Evolutionary conservation across 2,329 filamentous ascomycete species (phyloP).

Genomic region (Aspergillus sp.): DNA sequence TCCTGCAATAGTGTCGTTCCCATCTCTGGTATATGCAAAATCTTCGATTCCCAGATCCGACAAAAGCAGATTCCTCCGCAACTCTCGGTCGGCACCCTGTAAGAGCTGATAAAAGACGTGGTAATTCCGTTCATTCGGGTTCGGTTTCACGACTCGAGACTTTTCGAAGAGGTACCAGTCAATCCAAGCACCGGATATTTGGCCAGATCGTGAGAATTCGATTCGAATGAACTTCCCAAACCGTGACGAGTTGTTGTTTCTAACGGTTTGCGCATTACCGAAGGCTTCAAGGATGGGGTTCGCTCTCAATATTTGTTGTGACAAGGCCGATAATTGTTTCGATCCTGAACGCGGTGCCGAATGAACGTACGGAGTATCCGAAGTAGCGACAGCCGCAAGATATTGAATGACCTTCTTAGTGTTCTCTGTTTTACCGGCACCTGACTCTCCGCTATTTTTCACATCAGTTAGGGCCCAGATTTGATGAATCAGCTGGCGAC

Average conservation of each 20-base stretch:
- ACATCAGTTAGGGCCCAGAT: slow-evolving; percentile 1
- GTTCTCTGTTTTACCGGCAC: slow-evolving; percentile 97
- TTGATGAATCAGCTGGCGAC: slow-evolving; percentile 15
- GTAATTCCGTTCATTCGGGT: slow-evolving; percentile 85
- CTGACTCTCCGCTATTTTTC: slow-evolving; percentile 67
- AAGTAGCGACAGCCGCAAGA: slow-evolving; percentile 83
- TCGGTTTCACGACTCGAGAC: slow-evolving; percentile 89
- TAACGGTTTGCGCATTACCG: slow-evolving; percentile 93
- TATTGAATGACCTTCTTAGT: slow-evolving; percentile 99
- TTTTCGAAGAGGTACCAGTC: slow-evolving; percentile 99
- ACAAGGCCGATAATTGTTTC: slow-evolving; percentile 73
- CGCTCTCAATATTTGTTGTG: slow-evolving; percentile 89
- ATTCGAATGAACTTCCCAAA: slow-evolving; percentile 99
- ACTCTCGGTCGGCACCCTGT: slow-evolving; percentile 66
- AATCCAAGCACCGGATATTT: slow-evolving; percentile 92
- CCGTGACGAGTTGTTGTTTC: slow-evolving; percentile 96
- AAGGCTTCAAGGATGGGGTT: slow-evolving; percentile 98
- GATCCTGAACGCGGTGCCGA: slow-evolving; percentile 40
- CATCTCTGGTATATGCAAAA: slow-evolving; percentile 85
- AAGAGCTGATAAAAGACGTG: slow-evolving; percentile 96
- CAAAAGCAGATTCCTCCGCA: slow-evolving; percentile 72
- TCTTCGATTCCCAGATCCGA: slow-evolving; percentile 70
- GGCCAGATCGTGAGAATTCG: slow-evolving; percentile 78
- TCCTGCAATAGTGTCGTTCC: slow-evolving; percentile 84
- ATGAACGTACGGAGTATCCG: slow-evolving; percentile 60